Evolutionary conservation across 192 early-diverging fungal genomes (phyloP).

Genomic region (Spizellomyces sp.): DNA sequence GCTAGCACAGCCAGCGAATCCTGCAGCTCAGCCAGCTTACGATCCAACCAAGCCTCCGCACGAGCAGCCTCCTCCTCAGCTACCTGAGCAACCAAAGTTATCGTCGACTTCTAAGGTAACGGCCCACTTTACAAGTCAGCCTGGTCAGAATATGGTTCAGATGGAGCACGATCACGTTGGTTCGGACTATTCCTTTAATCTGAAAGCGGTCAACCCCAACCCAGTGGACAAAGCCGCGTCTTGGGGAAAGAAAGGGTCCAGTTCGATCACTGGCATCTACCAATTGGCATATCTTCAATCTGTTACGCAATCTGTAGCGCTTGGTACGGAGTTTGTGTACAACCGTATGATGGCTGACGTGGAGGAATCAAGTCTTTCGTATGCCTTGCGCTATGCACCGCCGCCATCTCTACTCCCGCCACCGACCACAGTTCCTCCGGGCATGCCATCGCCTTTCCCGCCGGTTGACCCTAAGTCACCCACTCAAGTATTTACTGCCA

Average conservation of each 20-base stretch:
- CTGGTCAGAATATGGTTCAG: conserved; percentile 89
- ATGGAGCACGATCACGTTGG: conserved; percentile 93
- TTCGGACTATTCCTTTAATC: conserved; percentile 81
- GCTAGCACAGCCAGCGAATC: conserved; percentile 53
- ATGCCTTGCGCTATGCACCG: conserved; percentile 48
- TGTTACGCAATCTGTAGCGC: conserved; percentile 73
- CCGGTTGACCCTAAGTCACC: conserved; percentile 57
- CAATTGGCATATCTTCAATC: conserved; percentile 90
- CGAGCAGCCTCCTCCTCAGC: conserved; percentile 27
- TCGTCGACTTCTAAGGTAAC: conserved; percentile 54
- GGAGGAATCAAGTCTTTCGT: conserved; percentile 74
- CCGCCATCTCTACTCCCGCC: conserved; percentile 50
- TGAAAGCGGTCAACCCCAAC: conserved; percentile 96
- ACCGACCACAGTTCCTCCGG: conserved; percentile 56
- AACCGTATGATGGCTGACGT: conserved; percentile 82
- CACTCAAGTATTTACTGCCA: conserved; percentile 53
- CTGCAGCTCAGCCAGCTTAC: conserved; percentile 30
- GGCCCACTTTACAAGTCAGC: conserved; percentile 61
- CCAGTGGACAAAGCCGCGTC: conserved; percentile 64
- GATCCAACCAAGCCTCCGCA: conserved; percentile 41
- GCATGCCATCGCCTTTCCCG: conserved; percentile 52
- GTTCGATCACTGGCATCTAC: conserved; percentile 77
- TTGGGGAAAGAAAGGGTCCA: conserved; percentile 32
- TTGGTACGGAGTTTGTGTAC: conserved; percentile 85
- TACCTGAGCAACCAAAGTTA: conserved; percentile 32